Conservation (phyloP, 345 rosid species). For the Mallotus nudiflorus region DNA sequence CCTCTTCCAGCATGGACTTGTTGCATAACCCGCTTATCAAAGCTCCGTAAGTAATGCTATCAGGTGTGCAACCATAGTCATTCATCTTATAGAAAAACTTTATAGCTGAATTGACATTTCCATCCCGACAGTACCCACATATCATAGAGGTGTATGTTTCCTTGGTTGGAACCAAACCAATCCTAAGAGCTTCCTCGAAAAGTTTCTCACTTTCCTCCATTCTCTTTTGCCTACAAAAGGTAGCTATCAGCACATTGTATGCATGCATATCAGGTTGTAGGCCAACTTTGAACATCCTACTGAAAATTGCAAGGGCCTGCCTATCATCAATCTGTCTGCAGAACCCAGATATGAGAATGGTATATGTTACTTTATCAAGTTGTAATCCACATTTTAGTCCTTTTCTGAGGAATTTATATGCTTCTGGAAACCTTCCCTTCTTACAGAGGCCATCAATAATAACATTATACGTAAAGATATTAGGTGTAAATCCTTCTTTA, state of each 20-base stretch:
- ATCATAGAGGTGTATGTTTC: conserved; percentile 90
- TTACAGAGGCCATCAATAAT: conserved; percentile 61
- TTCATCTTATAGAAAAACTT: conserved; percentile 61
- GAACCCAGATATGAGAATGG: conserved; percentile 76
- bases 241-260: conserved; percentile 64
- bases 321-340: conserved; percentile 52
- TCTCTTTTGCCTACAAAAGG: conserved; percentile 64
- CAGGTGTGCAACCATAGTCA: conserved; percentile 59
- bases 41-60: conserved; percentile 76
- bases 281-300: conserved; percentile 69
- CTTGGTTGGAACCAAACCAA: conserved; percentile 71
- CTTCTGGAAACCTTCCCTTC: conserved; percentile 64
- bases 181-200: conserved; percentile 46
- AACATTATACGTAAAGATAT: conserved; percentile 62
- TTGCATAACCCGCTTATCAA: conserved; percentile 84
- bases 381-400: conserved; percentile 51
- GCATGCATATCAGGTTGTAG: conserved; percentile 59
- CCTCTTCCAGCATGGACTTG: conserved; percentile 71
- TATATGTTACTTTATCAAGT: conserved; percentile 75
- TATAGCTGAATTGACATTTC: conserved; percentile 47
- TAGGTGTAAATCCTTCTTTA: conserved; percentile 59
- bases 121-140: conserved; percentile 64
- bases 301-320: conserved; percentile 52
- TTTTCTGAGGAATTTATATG: conserved; percentile 53
- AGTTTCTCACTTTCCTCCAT: conserved; percentile 71